Conservation (phyloP, 495 filamentous ascomycete species). For the Penicillium steckii region DNA sequence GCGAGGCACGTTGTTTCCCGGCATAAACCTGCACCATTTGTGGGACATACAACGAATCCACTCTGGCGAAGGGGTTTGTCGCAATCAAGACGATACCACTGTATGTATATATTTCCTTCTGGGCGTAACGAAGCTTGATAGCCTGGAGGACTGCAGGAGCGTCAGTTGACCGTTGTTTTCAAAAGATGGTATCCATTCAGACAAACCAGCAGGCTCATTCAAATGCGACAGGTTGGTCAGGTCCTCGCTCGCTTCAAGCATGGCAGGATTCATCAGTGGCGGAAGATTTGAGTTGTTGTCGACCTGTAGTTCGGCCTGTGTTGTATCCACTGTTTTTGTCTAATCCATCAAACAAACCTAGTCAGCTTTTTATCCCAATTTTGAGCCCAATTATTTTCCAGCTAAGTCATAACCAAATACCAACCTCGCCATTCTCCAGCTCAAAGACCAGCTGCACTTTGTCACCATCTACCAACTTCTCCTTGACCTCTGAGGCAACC, state of each 20-base stretch:
- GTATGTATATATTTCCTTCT: slow-evolving; percentile 99
- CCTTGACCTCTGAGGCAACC: slow-evolving; percentile 92
- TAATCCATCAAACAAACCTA: slow-evolving; percentile 29
- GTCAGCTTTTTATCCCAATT: slow-evolving; percentile 18
- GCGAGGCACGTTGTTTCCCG: slow-evolving; percentile 92
- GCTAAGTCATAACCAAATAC: too few relatives aligned
- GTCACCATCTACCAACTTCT: slow-evolving; percentile 79
- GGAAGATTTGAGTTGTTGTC: slow-evolving; percentile 71
- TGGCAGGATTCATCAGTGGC: slow-evolving; percentile 95
- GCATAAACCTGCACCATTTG: slow-evolving; percentile 99
- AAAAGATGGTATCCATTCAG: not conserved
- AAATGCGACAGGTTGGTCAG: slow-evolving; percentile 96
- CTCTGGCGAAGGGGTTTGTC: slow-evolving; percentile 95
- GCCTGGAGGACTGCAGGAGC: slow-evolving; percentile 79
- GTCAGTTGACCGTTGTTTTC: slow-evolving; percentile 34
- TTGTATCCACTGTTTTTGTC: slow-evolving; percentile 80
- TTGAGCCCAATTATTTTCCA: too few relatives aligned
- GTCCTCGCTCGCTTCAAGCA: slow-evolving; percentile 98
- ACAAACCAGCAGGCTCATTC: slow-evolving; percentile 94
- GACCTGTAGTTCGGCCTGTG: slow-evolving; percentile 72
- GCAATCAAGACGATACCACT: slow-evolving; percentile 98
- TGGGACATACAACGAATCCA: slow-evolving; percentile 97
- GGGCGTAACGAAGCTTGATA: slow-evolving; percentile 94
- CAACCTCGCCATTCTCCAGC: slow-evolving; percentile 91
- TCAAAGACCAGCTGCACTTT: slow-evolving; percentile 84